Conservation (phyloP, 2,329 filamentous ascomycete genomes). For the Fusarium stilboides region DNA sequence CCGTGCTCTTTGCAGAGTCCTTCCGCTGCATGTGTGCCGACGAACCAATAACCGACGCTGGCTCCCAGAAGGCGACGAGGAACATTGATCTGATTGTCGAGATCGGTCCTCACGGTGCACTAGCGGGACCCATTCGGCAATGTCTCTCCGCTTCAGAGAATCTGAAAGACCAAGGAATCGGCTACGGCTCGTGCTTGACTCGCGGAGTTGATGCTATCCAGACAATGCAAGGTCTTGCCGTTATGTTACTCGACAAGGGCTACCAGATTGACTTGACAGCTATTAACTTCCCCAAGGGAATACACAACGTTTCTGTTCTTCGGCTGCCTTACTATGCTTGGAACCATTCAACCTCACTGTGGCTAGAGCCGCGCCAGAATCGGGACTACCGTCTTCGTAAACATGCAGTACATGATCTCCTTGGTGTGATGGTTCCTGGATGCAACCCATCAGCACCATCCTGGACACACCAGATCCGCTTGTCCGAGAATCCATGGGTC, state of each 20-base stretch:
- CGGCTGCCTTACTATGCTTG: not conserved
- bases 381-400: not conserved
- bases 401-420: not conserved
- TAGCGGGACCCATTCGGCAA: not conserved
- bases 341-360: not conserved
- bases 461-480: not conserved
- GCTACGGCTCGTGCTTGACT: not conserved
- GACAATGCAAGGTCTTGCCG: not conserved
- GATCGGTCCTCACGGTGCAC: not conserved
- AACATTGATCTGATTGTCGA: not conserved
- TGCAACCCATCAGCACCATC: not conserved
- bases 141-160: not conserved
- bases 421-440: not conserved
- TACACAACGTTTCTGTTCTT: not conserved
- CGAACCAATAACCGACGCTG: not conserved
- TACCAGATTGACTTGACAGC: not conserved
- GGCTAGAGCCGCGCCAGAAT: not conserved
- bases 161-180: not conserved
- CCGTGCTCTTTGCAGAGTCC: not conserved
- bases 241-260: not conserved
- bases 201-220: not conserved
- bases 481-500: not conserved
- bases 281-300: not conserved
- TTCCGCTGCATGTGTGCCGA: not conserved
- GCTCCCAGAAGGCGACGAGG: no score